Evolutionary conservation across 192 early-diverging fungal species (phyloP).

Genomic region (Anaeromyces robustus): DNA sequence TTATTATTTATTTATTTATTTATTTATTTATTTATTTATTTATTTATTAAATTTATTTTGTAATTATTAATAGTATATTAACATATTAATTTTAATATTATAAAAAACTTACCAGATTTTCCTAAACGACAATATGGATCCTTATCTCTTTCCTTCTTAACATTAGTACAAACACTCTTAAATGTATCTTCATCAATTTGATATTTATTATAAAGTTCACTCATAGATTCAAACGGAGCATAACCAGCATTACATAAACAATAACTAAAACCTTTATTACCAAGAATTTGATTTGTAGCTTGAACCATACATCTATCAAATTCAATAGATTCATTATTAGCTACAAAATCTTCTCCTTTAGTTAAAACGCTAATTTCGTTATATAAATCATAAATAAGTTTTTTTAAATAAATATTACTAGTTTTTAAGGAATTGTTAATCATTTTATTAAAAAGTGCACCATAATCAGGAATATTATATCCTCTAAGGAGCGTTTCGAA

Average conservation of each 20-base stretch:
- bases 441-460: background rate
- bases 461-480: background rate
- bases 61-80: too few relatives aligned
- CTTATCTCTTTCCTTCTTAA: background rate
- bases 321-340: background rate
- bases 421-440: background rate
- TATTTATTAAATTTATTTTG: too few relatives aligned
- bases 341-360: background rate
- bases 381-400: background rate
- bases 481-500: background rate
- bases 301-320: background rate
- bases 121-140: background rate
- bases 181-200: background rate
- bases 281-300: background rate
- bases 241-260: background rate
- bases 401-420: background rate
- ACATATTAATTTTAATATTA: too few relatives aligned
- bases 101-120: background rate
- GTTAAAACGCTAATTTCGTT: background rate
- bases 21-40: too few relatives aligned
- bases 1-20: too few relatives aligned
- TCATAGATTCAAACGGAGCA: background rate
- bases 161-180: background rate
- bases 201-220: background rate
- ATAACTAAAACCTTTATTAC: background rate